A percentile compares a stretch with the other conserved stretches of the same genome.
Evolutionary conservation across 2,329 filamentous ascomycete genomes (phyloP).

Genomic region (Daldinia eschscholtzii): DNA sequence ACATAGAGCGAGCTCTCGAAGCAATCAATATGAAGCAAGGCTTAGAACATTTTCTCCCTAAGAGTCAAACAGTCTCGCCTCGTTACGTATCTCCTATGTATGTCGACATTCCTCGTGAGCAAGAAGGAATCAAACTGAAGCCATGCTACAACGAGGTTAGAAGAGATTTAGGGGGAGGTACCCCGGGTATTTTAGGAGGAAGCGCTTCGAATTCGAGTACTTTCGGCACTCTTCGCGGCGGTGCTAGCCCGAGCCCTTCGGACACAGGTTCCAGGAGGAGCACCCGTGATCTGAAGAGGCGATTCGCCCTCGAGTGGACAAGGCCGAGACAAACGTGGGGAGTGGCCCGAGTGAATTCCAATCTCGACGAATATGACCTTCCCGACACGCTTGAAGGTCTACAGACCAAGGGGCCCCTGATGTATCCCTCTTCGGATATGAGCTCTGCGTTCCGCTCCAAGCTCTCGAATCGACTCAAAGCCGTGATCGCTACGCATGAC

Average conservation of each 20-base stretch:
- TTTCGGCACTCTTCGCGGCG: constrained; percentile 18
- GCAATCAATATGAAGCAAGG: constrained; percentile 12
- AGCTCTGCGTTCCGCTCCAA: neutral
- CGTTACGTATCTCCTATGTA: neutral
- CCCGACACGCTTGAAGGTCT: constrained; percentile 2
- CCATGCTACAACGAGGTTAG: constrained; percentile 11
- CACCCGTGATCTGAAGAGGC: neutral
- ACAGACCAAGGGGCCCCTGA: constrained; percentile 4
- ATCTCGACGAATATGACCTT: neutral
- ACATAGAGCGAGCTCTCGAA: constrained; percentile 9
- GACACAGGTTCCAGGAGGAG: neutral
- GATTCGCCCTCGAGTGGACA: neutral
- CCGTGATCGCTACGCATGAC: neutral
- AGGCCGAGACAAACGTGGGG: constrained; percentile 11
- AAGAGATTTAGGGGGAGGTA: neutral
- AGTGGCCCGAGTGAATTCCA: neutral
- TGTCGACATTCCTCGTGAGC: neutral
- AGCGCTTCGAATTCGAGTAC: no score
- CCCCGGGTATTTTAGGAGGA: neutral
- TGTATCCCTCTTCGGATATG: constrained; percentile 26
- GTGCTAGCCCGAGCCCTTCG: constrained; percentile 3
- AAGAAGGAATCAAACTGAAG: neutral
- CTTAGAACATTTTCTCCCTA: no score
- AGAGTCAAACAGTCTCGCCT: no score
- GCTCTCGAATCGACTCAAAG: neutral